phyloP scores from a whole-genome alignment of 2,329 filamentous ascomycete species.

The Simplicillium aogashimaense region DNA sequence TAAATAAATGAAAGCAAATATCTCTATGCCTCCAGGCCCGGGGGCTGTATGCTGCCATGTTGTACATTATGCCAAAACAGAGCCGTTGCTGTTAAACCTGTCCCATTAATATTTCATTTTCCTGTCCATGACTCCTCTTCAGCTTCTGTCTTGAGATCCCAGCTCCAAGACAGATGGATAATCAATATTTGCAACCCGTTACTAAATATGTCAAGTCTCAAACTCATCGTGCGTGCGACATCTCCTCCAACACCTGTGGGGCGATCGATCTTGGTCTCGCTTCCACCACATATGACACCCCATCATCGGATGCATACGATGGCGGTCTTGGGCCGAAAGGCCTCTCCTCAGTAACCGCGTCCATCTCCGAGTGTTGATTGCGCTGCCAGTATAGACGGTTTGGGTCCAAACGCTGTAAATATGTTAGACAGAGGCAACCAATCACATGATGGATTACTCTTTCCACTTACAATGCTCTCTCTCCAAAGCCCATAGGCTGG shows the following conservation, averaged over 20 bases:
- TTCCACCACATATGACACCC: slow-evolving; percentile 62
- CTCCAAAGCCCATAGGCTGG: slow-evolving; percentile 83
- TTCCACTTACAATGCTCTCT: slow-evolving; percentile 61
- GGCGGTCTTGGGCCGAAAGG: slow-evolving; percentile 46
- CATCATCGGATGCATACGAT: slow-evolving; percentile 68
- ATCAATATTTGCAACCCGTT: too few species aligned
- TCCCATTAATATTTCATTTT: slow-evolving; percentile 5
- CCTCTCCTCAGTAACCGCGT: slow-evolving; percentile 12
- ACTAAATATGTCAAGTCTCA: too few species aligned
- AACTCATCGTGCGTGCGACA: too few species aligned
- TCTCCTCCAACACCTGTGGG: slow-evolving; percentile 13
- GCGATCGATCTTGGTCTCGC: slow-evolving; percentile 34
- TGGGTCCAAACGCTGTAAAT: slow-evolving; percentile 59
- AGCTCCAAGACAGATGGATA: too few species aligned
- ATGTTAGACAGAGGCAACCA: too few species aligned
- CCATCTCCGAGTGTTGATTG: slow-evolving; percentile 31
- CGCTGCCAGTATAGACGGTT: slow-evolving; percentile 74
- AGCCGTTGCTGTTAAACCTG: too few species aligned
- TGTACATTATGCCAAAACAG: too few species aligned
- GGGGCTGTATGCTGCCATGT: too few species aligned
- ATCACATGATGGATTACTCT: background rate
- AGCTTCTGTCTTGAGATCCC: too few species aligned
- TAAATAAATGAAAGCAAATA: too few species aligned
- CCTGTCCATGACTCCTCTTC: too few species aligned
- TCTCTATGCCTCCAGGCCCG: too few species aligned